Evolutionary conservation across 2,329 filamentous ascomycete species (phyloP).

Genomic region (Aspergillus brunneoviolaceus): DNA sequence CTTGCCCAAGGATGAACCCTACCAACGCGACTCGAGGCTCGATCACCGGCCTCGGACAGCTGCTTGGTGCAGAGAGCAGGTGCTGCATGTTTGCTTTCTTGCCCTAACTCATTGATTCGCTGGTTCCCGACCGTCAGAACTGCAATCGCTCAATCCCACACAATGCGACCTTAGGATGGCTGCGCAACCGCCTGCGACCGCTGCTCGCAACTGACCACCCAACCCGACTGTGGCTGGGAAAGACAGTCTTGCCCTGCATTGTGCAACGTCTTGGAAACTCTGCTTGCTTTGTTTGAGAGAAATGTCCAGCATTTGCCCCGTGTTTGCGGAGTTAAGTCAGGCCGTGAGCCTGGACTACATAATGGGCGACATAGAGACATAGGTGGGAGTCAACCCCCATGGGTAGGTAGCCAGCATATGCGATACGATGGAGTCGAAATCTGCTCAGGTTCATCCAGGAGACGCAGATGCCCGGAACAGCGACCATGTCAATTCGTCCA

Average conservation of each 20-base stretch:
- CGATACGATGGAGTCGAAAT: not conserved
- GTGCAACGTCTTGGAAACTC: not conserved
- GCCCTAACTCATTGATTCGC: not conserved
- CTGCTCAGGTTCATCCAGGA: not conserved
- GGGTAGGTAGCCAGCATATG: too few species aligned
- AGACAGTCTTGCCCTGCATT: not conserved
- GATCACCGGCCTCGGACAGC: not conserved
- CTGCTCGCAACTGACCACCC: not conserved
- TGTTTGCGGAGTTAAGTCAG: not conserved
- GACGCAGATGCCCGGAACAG: not conserved
- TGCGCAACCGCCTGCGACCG: not conserved
- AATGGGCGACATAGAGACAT: not conserved
- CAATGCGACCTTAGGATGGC: not conserved
- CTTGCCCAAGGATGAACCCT: not conserved
- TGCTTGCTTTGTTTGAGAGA: not conserved
- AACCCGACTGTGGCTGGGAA: not conserved
- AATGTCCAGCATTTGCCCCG: not conserved
- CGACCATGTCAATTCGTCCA: not conserved
- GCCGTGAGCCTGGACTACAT: not conserved
- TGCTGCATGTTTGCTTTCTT: not conserved
- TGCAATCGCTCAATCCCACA: not conserved
- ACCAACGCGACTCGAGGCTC: not conserved
- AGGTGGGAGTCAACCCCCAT: too few species aligned
- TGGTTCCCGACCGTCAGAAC: not conserved
- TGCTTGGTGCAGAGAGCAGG: not conserved